Evolutionary conservation across 2,329 filamentous ascomycete genomes (phyloP), one percentile per base, ranked within the genome.

Genomic region (Coniella vitis): DNA sequence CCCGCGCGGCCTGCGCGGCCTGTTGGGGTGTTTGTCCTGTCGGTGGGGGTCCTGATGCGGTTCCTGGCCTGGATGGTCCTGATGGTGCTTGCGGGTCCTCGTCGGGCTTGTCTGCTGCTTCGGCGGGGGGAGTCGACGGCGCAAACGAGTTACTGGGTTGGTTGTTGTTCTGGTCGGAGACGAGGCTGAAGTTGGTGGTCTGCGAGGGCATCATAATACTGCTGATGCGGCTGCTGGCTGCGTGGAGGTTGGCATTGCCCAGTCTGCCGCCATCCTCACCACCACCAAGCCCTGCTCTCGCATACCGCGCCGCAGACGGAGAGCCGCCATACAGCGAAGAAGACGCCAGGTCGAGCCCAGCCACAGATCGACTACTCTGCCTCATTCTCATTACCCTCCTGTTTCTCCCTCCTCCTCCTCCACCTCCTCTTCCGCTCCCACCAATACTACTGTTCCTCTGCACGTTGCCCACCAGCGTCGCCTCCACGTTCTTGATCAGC

Each of bases 401-500:
- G 19, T n/a, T 36, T 4, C 10, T 29, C 34, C 22, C 39, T 38
- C 3, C 7, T 34, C 4, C 25, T 3, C 29, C 12, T 7, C 14
- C 12, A 32, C 8, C 16, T 17, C 32, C 40, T 19, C 25, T 17
- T 3, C 17, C 38, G 14, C n/a, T 35, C 1, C 36, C 39, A 5
- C 17, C 19, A 20, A 20, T 14, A n/a, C 54, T 53, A n/a, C 47
- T 49, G 13, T 29, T 29, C 5, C 25, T 5, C 25, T 29, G 25
- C 25, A 29, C 25, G 25, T 29, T 29, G 25, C 25, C 25, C 25
- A 10, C 25, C 25, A 55, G 48, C 1, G 54, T 54, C 14, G 53
- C 43, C 52, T 57, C 55, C 16, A 60, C 49, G 9, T 55, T 39
- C 25, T 46, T 53, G 16, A 53, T 17, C 9, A 44, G 51, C 14